Conservation (phyloP, 495 filamentous ascomycete species). For the Lasiosphaeris hirsuta region DNA sequence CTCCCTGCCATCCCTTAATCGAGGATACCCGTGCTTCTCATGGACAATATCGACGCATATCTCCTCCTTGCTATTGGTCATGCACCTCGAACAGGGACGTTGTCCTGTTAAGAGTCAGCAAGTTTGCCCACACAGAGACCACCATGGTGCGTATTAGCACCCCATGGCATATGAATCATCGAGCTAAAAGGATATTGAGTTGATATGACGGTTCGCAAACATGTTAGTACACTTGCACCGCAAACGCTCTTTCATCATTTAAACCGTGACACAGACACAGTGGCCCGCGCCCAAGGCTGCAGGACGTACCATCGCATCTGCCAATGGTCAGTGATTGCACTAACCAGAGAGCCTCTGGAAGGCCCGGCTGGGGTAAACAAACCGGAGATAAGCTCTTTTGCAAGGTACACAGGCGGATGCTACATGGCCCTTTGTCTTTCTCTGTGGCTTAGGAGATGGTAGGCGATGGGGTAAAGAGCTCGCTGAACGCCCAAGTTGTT, state of each 20-base stretch:
- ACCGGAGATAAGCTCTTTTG: slow-evolving; percentile 87
- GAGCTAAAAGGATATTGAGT: too few species aligned
- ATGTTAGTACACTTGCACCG: too few species aligned
- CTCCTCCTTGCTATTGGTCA: slow-evolving; percentile 65
- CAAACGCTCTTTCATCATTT: too few species aligned
- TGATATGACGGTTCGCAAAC: too few species aligned
- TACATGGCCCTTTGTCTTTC: slow-evolving; percentile 92
- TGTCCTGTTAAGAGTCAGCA: slow-evolving; percentile 47
- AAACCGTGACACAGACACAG: background rate
- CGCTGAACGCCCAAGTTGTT: too few species aligned
- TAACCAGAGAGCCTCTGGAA: slow-evolving; percentile 7
- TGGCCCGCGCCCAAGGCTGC: slow-evolving; percentile 2
- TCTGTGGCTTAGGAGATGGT: slow-evolving; percentile 59
- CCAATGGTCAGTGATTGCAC: slow-evolving; percentile 4
- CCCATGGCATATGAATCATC: too few species aligned
- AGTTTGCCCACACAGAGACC: background rate
- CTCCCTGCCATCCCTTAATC: slow-evolving; percentile 77
- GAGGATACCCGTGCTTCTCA: slow-evolving; percentile 90
- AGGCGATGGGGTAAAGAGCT: slow-evolving; percentile 37
- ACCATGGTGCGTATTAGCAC: too few species aligned
- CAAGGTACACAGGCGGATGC: slow-evolving; percentile 96
- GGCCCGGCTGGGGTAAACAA: slow-evolving; percentile 23
- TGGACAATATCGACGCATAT: slow-evolving; percentile 94
- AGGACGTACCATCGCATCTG: slow-evolving; percentile 53
- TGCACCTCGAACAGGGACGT: slow-evolving; percentile 60